A percentile compares a stretch with the other conserved stretches of the same genome.
phyloP scores from a whole-genome alignment of 2,329 filamentous ascomycete genomes.

The Dothistroma septosporum region DNA sequence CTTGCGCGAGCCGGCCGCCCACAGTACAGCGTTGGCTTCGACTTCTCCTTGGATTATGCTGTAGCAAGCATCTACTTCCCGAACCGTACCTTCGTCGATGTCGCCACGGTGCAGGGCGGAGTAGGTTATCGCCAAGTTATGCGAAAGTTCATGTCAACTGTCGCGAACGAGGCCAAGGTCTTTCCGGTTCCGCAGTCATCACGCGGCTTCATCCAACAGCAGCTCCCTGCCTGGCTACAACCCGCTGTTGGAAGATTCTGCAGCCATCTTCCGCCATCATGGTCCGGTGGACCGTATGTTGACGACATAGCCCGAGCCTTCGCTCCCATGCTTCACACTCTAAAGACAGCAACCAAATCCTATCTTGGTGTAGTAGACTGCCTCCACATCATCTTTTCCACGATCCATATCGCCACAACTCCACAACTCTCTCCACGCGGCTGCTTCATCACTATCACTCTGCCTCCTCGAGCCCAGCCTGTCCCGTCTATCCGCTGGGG shows the following conservation, averaged over 20 bases:
- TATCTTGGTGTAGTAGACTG: slow-evolving; percentile 6
- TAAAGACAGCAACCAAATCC: slow-evolving; percentile 3
- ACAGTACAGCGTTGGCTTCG: slow-evolving; percentile 8
- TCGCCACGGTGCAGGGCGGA: slow-evolving; percentile 5
- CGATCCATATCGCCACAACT: not conserved
- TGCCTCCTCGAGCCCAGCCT: not conserved
- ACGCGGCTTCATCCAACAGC: not conserved
- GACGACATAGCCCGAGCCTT: slow-evolving; percentile 4
- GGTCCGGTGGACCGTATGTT: not conserved
- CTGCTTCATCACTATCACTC: slow-evolving; percentile 7
- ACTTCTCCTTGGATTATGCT: slow-evolving; percentile 9
- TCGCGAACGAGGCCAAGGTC: not conserved
- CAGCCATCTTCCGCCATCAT: slow-evolving; percentile 5
- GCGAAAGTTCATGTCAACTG: slow-evolving; percentile 4
- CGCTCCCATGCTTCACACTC: slow-evolving; percentile 3
- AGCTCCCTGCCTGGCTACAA: slow-evolving; percentile 1
- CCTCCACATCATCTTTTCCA: slow-evolving; percentile 6
- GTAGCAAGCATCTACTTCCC: slow-evolving; percentile 7
- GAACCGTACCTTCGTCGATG: slow-evolving; percentile 8
- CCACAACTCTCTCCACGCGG: not conserved
- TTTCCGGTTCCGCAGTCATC: not conserved
- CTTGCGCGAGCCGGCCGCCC: slow-evolving; percentile 3
- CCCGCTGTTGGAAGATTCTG: not conserved
- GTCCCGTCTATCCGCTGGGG: slow-evolving; percentile 1
- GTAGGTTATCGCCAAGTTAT: slow-evolving; percentile 5